These are phyloP conservation scores for Aspergillus homomorphus DNA, from an alignment of 495 filamentous ascomycete genomes.

Conservation along the genomic window DNA sequence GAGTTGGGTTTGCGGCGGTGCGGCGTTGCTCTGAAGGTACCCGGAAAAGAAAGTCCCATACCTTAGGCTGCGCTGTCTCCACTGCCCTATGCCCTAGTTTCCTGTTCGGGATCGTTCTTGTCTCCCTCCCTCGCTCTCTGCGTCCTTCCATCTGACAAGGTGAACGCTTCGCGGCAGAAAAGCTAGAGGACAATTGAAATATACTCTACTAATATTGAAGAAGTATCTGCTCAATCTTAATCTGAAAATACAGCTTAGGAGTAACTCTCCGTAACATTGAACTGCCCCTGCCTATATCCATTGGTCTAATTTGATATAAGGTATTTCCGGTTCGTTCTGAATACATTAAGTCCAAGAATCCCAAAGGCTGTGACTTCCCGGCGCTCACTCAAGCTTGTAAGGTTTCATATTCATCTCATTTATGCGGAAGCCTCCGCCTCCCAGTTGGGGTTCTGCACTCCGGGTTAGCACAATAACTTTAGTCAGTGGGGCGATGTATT, in stretches of 20 bases:
- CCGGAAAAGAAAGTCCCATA: constrained; percentile 39
- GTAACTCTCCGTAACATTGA: constrained; percentile 1
- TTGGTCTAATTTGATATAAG: constrained; percentile 5
- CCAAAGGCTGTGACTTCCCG: constrained; percentile 21
- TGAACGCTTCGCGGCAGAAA: too few species aligned
- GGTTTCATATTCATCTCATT: constrained; percentile 22
- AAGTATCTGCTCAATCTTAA: too few species aligned
- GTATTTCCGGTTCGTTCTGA: constrained; percentile 36
- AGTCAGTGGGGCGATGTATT: constrained; percentile 15
- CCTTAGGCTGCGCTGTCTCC: constrained; percentile 27
- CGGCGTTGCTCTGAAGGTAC: constrained; percentile 14
- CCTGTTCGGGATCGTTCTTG: constrained; percentile 24
- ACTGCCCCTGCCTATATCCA: constrained; percentile 1
- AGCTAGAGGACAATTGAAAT: too few species aligned
- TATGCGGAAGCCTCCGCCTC: constrained; percentile 46
- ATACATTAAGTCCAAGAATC: constrained; percentile 40
- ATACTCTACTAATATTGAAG: too few species aligned
- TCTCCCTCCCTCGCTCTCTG: too few species aligned
- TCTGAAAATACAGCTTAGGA: too few species aligned
- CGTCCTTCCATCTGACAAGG: background rate
- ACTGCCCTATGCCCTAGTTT: constrained; percentile 48
- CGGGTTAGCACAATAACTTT: constrained; percentile 23
- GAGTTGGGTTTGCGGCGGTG: constrained; percentile 7
- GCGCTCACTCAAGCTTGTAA: constrained; percentile 20
- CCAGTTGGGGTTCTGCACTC: constrained; percentile 52